Conservation (phyloP, 768 basidiomycete genomes). For the Boletus sp. region DNA sequence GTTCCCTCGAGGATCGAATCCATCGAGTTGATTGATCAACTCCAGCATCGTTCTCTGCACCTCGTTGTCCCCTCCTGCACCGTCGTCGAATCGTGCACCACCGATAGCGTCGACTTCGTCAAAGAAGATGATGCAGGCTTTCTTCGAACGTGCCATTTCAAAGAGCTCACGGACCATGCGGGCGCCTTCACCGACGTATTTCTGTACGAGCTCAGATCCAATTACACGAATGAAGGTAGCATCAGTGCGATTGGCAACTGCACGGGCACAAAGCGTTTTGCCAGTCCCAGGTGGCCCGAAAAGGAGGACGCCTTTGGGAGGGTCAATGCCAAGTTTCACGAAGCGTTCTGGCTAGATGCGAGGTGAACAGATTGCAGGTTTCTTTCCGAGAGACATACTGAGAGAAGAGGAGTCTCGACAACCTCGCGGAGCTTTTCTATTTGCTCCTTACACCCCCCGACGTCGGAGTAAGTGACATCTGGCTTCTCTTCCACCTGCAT, state of each 20-base stretch:
- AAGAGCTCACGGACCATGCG: constrained; percentile 98
- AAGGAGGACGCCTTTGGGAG: constrained; percentile 94
- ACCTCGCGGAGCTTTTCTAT: constrained; percentile 99
- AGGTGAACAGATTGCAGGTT: constrained; percentile 13
- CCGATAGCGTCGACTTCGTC: constrained; percentile 99
- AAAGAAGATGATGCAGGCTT: constrained; percentile 99
- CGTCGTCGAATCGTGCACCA: constrained; percentile 97
- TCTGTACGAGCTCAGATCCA: constrained; percentile 98
- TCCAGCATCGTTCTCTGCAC: constrained; percentile 99
- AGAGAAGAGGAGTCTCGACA: constrained; percentile 92
- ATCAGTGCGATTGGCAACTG: constrained; percentile 97
- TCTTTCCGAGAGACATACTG: constrained; percentile 49
- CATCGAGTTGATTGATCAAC: constrained; percentile 96
- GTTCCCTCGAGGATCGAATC: constrained; percentile 98
- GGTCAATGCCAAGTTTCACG: constrained; percentile 97
- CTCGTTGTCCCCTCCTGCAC: constrained; percentile 98
- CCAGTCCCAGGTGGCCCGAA: constrained; percentile 98
- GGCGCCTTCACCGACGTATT: constrained; percentile 98
- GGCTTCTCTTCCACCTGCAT: constrained; percentile 99
- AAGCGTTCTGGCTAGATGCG: constrained; percentile 91
- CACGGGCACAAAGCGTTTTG: constrained; percentile 96
- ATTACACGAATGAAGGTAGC: constrained; percentile 99
- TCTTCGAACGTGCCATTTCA: constrained; percentile 98
- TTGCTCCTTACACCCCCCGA: constrained; percentile 99
- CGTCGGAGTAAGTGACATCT: constrained; percentile 95